These are phyloP conservation scores for Porcisia deanei DNA, from an alignment of 208 protist genomes.

Conservation along the genomic window DNA sequence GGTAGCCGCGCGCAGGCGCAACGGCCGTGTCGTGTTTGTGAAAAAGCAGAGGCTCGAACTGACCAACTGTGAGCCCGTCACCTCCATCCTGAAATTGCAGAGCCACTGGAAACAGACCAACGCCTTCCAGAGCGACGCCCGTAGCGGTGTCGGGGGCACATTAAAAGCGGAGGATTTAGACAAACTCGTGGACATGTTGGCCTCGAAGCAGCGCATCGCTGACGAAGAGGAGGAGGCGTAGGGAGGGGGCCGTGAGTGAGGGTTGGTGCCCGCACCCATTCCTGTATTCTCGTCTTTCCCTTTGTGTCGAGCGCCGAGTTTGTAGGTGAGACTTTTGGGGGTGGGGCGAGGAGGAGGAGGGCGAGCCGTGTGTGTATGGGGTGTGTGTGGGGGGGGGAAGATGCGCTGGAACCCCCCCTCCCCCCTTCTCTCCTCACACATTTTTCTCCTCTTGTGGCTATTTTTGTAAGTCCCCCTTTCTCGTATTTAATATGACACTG, in stretches of 20 bases:
- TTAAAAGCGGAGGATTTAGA: constrained; percentile 49
- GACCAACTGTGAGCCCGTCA: constrained; percentile 77
- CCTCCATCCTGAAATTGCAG: constrained; percentile 77
- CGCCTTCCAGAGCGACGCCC: constrained; percentile 54
- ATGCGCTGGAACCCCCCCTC: neutral
- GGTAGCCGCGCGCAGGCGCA: constrained; percentile 39
- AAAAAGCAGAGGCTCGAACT: constrained; percentile 50
- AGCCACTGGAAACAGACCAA: constrained; percentile 67
- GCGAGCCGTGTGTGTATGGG: neutral
- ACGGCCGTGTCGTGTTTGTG: constrained; percentile 36
- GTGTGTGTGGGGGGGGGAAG: neutral
- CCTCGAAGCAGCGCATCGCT: constrained; percentile 63
- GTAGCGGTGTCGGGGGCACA: constrained; percentile 11
- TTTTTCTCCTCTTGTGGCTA: neutral
- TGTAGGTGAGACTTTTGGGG: neutral
- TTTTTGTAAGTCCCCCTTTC: neutral
- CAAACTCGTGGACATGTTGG: constrained; percentile 71
- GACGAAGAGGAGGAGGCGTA: constrained; percentile 22
- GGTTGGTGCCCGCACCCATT: neutral
- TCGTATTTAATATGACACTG: neutral
- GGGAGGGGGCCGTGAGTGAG: neutral
- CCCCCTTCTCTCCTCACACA: too few species aligned
- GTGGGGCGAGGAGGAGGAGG: neutral
- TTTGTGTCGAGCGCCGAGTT: too few species aligned
- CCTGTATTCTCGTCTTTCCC: neutral